Evolutionary conservation across 371 early-diverging fungal genomes (phyloP).

Genomic region (Mortierella sp.): DNA sequence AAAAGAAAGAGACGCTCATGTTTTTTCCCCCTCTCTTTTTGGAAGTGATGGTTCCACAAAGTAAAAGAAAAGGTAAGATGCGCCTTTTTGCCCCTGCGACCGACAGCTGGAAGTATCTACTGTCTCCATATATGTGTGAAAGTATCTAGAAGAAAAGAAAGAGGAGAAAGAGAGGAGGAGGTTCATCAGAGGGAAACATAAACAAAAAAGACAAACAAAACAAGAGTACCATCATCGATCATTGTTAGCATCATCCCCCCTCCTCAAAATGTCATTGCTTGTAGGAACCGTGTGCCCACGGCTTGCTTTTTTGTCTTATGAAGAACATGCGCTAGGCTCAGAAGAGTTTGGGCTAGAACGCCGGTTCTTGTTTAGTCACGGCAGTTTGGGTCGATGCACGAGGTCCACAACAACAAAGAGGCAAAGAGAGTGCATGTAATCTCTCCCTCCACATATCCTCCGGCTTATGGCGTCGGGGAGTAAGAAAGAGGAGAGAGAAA

Average conservation of each 20-base stretch:
- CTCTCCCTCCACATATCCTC: neutral
- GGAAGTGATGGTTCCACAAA: neutral
- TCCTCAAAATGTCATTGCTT: neutral
- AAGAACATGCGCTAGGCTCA: neutral
- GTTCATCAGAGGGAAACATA: neutral
- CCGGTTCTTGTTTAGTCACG: neutral
- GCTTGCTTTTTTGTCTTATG: neutral
- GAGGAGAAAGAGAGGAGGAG: neutral
- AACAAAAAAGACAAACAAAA: neutral
- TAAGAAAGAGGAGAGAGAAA: neutral
- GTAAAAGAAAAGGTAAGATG: neutral
- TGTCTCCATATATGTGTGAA: neutral
- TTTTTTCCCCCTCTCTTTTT: neutral
- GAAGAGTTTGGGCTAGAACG: neutral
- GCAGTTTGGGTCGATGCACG: neutral
- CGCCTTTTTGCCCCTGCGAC: neutral
- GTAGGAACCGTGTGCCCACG: neutral
- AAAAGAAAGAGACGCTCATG: neutral
- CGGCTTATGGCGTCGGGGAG: neutral
- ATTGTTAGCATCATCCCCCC: neutral
- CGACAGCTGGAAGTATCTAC: too few relatives aligned
- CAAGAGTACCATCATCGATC: neutral
- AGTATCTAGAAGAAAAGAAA: neutral
- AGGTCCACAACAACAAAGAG: neutral
- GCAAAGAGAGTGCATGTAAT: neutral